Evolutionary conservation across 2,329 filamentous ascomycete genomes (phyloP), one percentile per base, ranked within the genome.

Genomic region (Mycosphaerella arachidis): DNA sequence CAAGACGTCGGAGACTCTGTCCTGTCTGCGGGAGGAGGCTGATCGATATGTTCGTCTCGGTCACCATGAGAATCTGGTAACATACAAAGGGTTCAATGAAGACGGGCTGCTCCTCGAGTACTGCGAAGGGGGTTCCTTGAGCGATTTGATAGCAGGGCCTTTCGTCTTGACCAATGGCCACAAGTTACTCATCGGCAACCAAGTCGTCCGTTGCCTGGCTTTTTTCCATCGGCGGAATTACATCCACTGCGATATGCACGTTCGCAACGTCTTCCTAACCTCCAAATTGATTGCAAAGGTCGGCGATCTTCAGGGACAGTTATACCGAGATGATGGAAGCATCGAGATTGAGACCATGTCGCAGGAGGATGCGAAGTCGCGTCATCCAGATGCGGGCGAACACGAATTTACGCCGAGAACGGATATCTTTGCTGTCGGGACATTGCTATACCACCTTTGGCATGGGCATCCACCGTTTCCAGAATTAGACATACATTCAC

Each of bases 221-320:
- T 31, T 50, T 35, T 35, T 61, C 13, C 56, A 58, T 31, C 10
- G 27, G 4, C 58, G 43, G 13, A 33, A 60, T 35, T 60, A 37
- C 31, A 60, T 60, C 16, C 55, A 60, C 30, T 60, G 55, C 55
- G 58, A 60, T 55, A 29, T 60, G 7, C 30, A 60, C 37, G 55
- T 57, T 35, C 48, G 43, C 12, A 60, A 60, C 37, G 18, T 60
- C 18, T 60, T 60, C 35, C 31, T 60, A 12, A 60, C 54, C 16
- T 60, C 58, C 24, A 31, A 46, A 13, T 54, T 60, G 40, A 45
- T 54, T 52, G 58, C 58, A 33, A 60, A 60, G 12, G 40, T 60
- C 30, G 58, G 58, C 2, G 58, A 60, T 46, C 48, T 60, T 31
- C 55, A 60, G 45, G 58, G 58, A 6, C 55, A 60, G 40, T 20